These are phyloP conservation scores for Neurospora sp. DNA, from an alignment of 495 filamentous ascomycete genomes.

Conservation along the genomic window DNA sequence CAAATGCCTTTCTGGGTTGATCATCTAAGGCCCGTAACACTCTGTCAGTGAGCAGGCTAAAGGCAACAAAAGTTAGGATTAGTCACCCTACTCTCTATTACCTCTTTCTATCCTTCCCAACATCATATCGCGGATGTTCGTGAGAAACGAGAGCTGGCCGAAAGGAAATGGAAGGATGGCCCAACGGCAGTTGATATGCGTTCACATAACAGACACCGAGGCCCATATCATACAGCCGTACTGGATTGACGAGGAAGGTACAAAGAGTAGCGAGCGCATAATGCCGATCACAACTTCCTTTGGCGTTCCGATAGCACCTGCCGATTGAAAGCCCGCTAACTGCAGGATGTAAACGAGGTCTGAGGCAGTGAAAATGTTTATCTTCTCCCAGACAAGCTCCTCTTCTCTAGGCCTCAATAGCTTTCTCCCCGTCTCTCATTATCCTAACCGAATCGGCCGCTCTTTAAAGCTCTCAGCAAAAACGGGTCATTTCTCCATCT, in stretches of 20 bases:
- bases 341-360: background rate
- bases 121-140: background rate
- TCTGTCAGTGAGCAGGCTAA: background rate
- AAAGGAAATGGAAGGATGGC: too few relatives aligned
- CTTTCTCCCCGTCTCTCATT: rapidly evolving
- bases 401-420: background rate
- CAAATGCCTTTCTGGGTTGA: background rate
- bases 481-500: background rate
- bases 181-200: too few relatives aligned
- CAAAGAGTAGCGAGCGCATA: background rate
- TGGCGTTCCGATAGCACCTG: background rate
- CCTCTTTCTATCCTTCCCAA: background rate
- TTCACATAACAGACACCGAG: too few relatives aligned
- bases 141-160: background rate
- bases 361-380: background rate
- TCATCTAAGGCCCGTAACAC: background rate
- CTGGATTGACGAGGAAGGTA: background rate
- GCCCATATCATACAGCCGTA: background rate
- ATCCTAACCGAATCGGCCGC: background rate
- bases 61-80: background rate
- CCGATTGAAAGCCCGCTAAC: background rate
- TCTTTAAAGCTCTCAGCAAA: rapidly evolving
- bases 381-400: rapidly evolving
- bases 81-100: background rate
- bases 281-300: background rate